Evolutionary conservation across 2,329 filamentous ascomycete species (phyloP), one percentile per base, ranked within the genome.

Genomic region (Hortaea werneckii): DNA sequence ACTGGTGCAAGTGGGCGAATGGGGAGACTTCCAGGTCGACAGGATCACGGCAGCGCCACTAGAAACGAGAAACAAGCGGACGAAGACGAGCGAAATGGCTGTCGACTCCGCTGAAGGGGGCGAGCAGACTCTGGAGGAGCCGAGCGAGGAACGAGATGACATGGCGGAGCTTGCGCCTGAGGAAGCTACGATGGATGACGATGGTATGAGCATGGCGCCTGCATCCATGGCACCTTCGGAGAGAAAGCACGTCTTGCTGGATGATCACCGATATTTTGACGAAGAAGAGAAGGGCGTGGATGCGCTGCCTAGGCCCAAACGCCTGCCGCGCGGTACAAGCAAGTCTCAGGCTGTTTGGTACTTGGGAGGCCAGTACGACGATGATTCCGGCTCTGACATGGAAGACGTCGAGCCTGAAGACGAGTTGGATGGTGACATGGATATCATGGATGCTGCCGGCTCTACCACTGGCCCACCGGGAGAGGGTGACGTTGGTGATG

Each of bases 191-290:
- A 92, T 95, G 87, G 73, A 79, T 20, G 84, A 79, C 26, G 84
- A 86, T 50, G 41, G 50, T 9, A 48, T 52, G 40, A 47, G 42
- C 8, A 76, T 79, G 20, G 77, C 78, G 20, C 66, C 69, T 6
- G 68, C 67, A 52, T 74, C 63, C 60, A 69, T 69, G 47, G 74
- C 56, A 62, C 72, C 50, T 54, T 76, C 58, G 27, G 69, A 73
- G 48, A 61, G 71, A 61, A 94, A 90, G 67, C 92, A 90, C 53
- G 92, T 98, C 1, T 71, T 98, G 37, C 74, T 98, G 7, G 92
- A 98, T 55, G 90, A 96, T 54, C 90, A 98, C 64, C 90, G 96
- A 63, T 98, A 98, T 66, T 98, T 96, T 62, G 89, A 89, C 0
- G 90, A 96, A 38, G 87, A 92, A 40, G 83, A 92, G 44, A 73